These are phyloP conservation scores for Diaporthe sp. DNA, from an alignment of 2,329 filamentous ascomycete species.

Conservation along the genomic window DNA sequence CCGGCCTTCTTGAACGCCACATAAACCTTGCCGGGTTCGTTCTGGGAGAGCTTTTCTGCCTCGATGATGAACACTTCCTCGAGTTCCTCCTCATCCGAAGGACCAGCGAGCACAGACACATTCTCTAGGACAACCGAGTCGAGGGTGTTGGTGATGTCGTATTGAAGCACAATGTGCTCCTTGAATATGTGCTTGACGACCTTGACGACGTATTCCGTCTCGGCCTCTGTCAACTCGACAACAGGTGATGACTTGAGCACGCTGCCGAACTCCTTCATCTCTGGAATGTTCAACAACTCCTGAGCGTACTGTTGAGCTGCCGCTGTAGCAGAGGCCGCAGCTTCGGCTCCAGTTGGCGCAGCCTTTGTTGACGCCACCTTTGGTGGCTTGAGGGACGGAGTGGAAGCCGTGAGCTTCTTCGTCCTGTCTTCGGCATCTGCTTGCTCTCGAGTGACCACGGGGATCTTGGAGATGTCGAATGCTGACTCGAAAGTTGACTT, in stretches of 20 bases:
- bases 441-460: constrained; percentile 94
- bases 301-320: constrained; percentile 90
- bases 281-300: constrained; percentile 88
- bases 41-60: constrained; percentile 82
- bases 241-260: constrained; percentile 91
- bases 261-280: constrained; percentile 89
- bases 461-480: constrained; percentile 92
- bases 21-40: constrained; percentile 93
- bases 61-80: constrained; percentile 97
- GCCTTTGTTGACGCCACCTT: constrained; percentile 83
- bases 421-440: constrained; percentile 95
- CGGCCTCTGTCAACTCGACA: constrained; percentile 93
- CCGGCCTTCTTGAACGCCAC: constrained; percentile 90
- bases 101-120: constrained; percentile 84
- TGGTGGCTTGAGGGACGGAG: constrained; percentile 93
- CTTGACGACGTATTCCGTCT: constrained; percentile 96
- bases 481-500: constrained; percentile 85
- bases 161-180: constrained; percentile 95
- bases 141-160: constrained; percentile 97
- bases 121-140: constrained; percentile 91
- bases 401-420: constrained; percentile 94
- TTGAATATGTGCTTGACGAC: constrained; percentile 98
- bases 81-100: constrained; percentile 83
- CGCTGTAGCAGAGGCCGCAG: constrained; percentile 80
- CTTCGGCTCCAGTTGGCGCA: constrained; percentile 77